Evolutionary conservation across 108 stramenopile species (phyloP).

Genomic region (Cyclostephanos invisitatus): DNA sequence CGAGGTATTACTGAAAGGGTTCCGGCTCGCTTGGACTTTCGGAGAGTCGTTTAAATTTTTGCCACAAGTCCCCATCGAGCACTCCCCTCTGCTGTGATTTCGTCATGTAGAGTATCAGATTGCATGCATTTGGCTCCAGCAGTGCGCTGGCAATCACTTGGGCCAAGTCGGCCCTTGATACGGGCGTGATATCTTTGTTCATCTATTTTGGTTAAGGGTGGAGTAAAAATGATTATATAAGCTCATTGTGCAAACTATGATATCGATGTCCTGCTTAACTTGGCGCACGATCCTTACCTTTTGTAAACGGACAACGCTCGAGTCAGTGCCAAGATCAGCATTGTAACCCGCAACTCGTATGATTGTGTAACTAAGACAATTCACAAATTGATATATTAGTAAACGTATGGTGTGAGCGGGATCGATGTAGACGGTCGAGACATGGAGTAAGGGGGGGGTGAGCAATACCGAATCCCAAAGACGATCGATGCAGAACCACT

Average conservation of each 20-base stretch:
- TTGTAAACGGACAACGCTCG: constrained; percentile 63
- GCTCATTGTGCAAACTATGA: background rate
- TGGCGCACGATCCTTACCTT: constrained; percentile 21
- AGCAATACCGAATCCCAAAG: background rate
- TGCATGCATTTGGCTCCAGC: constrained; percentile 78
- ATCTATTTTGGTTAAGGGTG: constrained; percentile 16
- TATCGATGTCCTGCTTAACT: background rate
- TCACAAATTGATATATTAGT: background rate
- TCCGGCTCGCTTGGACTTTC: constrained; percentile 1
- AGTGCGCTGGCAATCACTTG: constrained; percentile 79
- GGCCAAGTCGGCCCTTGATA: constrained; percentile 81
- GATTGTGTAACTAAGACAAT: constrained; percentile 55
- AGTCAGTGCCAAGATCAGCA: constrained; percentile 59
- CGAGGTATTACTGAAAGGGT: constrained; percentile 28
- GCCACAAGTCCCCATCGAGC: constrained; percentile 64
- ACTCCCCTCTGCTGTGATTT: constrained; percentile 51
- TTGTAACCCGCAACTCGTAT: constrained; percentile 75
- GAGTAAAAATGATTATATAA: background rate
- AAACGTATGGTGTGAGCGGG: too few relatives aligned
- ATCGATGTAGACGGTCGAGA: too few relatives aligned
- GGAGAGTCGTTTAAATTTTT: constrained; percentile 55
- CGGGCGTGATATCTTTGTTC: constrained; percentile 53
- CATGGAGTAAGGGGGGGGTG: background rate
- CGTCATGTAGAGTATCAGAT: constrained; percentile 80
- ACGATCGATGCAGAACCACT: background rate